Evolutionary conservation across 2,329 filamentous ascomycete species (phyloP).

Genomic region (Colletotrichum phormii): DNA sequence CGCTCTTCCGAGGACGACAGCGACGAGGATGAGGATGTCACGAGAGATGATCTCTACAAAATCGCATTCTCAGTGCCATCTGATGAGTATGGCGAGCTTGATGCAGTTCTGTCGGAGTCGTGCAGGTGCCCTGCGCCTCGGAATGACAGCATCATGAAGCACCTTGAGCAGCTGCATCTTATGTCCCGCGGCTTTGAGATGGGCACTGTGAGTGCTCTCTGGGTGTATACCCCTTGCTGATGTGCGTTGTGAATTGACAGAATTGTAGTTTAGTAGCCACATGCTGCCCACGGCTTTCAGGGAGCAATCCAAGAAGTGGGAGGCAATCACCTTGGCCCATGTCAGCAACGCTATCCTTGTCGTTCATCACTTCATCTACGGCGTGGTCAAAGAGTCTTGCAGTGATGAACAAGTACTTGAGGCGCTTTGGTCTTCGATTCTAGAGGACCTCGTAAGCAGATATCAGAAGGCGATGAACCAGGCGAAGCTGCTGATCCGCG

Average conservation of each 20-base stretch:
- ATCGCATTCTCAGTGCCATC: background rate
- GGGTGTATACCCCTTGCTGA: no score
- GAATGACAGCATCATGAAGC: constrained; percentile 49
- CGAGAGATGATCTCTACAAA: background rate
- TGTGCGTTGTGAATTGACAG: background rate
- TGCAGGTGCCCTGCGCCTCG: constrained; percentile 7
- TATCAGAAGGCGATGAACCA: constrained; percentile 63
- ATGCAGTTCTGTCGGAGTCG: constrained; percentile 34
- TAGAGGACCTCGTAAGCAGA: constrained; percentile 55
- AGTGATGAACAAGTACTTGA: constrained; percentile 54
- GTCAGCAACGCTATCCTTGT: constrained; percentile 61
- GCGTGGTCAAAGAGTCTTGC: constrained; percentile 56
- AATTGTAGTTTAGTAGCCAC: constrained; percentile 48
- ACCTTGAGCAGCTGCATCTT: constrained; percentile 45
- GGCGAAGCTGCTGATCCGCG: constrained; percentile 60
- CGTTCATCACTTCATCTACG: constrained; percentile 64
- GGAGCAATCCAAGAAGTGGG: constrained; percentile 67
- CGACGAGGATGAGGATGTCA: background rate
- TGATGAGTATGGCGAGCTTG: background rate
- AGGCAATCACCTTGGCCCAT: constrained; percentile 57
- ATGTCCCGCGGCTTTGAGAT: constrained; percentile 65
- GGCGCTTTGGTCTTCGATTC: constrained; percentile 52
- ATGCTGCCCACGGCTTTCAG: constrained; percentile 61
- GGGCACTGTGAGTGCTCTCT: no score
- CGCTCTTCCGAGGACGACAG: no score